Conservation (phyloP, 805 yeast genomes). For the Lipomyces mesembrius region DNA sequence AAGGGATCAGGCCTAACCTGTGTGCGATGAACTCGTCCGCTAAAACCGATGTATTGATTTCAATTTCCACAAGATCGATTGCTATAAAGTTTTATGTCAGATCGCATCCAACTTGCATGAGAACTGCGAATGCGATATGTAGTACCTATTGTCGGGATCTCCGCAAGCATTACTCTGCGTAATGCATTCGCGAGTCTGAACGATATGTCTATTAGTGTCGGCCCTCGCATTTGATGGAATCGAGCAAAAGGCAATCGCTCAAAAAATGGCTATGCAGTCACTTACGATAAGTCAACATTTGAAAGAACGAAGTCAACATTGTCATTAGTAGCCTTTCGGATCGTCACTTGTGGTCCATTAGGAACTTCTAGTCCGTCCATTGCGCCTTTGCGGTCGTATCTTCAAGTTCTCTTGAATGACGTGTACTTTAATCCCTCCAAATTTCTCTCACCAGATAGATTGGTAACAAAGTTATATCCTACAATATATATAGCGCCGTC, state of each 20-base stretch:
- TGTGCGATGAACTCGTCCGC: constrained; percentile 98
- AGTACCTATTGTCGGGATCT: constrained; percentile 82
- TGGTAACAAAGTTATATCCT: neutral
- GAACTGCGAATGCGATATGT: neutral
- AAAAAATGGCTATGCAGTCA: constrained; percentile 5
- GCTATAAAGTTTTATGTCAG: constrained; percentile 50
- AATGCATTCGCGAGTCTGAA: constrained; percentile 77
- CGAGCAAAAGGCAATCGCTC: neutral
- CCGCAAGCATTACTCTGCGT: constrained; percentile 90
- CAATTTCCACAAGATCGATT: constrained; percentile 93
- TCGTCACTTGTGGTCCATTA: constrained; percentile 77
- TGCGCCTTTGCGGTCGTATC: neutral
- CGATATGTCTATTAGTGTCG: constrained; percentile 3
- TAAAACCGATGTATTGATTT: constrained; percentile 86
- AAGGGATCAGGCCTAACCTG: constrained; percentile 88
- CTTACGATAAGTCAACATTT: constrained; percentile 77
- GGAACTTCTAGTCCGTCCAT: constrained; percentile 3
- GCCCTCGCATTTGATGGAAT: neutral
- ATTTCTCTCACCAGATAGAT: neutral
- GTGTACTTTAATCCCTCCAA: neutral
- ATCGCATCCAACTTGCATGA: neutral
- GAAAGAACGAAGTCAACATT: constrained; percentile 87
- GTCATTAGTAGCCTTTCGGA: constrained; percentile 82
- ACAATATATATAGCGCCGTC: neutral
- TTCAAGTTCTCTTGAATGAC: neutral